A percentile compares a stretch with the other conserved stretches of the same genome.
These are phyloP conservation scores for Xylariaceae sp. DNA, from an alignment of 2,329 filamentous ascomycete species.

Conservation along the genomic window DNA sequence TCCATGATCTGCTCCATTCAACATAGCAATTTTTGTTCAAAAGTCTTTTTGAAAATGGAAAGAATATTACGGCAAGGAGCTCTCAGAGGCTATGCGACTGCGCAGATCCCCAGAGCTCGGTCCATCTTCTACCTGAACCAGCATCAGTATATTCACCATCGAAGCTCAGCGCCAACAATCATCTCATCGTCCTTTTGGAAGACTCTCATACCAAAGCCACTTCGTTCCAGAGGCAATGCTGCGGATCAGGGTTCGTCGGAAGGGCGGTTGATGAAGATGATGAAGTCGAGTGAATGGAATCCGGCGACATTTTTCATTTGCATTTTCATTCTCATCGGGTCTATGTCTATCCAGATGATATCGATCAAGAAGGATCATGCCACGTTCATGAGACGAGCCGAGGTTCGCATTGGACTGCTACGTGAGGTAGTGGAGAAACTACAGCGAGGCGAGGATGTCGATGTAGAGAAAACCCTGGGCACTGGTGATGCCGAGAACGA, in stretches of 20 bases:
- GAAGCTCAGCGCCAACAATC: conserved; percentile 45
- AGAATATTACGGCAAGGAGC: conserved; percentile 17
- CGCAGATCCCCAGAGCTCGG: conserved; percentile 3
- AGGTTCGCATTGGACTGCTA: conserved; percentile 71
- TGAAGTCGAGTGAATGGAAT: conserved; percentile 64
- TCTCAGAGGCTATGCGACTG: conserved; percentile 13
- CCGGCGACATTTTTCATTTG: conserved; percentile 77
- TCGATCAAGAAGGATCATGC: conserved; percentile 69
- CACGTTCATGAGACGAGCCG: conserved; percentile 67
- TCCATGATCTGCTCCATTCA: neutral
- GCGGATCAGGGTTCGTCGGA: conserved; percentile 22
- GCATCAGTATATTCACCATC: conserved; percentile 20
- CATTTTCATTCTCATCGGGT: conserved; percentile 83
- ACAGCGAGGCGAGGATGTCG: conserved; percentile 68
- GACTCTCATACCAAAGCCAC: conserved; percentile 62
- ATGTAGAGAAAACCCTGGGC: conserved; percentile 77
- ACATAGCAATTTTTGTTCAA: neutral
- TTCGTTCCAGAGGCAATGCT: conserved; percentile 42
- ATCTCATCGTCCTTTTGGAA: conserved; percentile 61
- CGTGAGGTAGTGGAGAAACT: conserved; percentile 69
- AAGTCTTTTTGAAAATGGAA: conserved; percentile 13
- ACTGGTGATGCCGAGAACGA: conserved; percentile 72
- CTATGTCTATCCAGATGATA: conserved; percentile 92
- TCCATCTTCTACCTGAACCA: conserved; percentile 7
- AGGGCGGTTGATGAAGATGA: conserved; percentile 29